Evolutionary conservation across 2,329 filamentous ascomycete species (phyloP).

Genomic region (Diaporthe helianthi): DNA sequence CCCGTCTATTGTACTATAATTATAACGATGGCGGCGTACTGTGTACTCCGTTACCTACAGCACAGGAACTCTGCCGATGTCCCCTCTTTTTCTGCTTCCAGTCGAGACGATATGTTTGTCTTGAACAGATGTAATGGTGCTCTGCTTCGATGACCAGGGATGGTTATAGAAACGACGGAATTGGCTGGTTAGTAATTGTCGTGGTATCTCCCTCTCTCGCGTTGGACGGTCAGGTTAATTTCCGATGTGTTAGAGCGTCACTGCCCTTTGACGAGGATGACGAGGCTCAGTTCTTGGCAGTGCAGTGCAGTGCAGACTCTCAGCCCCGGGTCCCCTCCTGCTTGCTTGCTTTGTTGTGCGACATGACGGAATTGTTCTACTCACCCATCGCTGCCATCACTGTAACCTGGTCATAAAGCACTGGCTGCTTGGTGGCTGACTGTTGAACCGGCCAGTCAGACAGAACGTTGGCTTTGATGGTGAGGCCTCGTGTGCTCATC

Average conservation of each 20-base stretch:
- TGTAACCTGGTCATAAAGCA: neutral
- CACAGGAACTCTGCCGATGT: neutral
- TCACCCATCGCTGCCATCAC: neutral
- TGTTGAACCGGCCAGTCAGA: conserved; percentile 4
- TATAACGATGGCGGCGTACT: conserved; percentile 17
- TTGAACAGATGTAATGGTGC: neutral
- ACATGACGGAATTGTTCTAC: conserved; percentile 14
- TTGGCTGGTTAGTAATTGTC: neutral
- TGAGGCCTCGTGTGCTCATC: neutral
- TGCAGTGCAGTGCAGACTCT: conserved; percentile 14
- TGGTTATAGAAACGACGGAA: neutral
- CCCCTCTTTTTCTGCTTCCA: conserved; percentile 15
- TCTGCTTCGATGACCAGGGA: conserved; percentile 4
- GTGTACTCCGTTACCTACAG: neutral
- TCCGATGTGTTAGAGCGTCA: neutral
- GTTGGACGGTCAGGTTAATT: conserved; percentile 3
- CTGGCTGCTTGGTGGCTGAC: conserved; percentile 20
- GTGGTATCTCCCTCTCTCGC: neutral
- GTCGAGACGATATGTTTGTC: neutral
- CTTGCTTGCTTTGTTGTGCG: neutral
- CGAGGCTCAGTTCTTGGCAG: conserved; percentile 34
- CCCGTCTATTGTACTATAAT: conserved; percentile 28
- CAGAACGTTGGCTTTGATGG: conserved; percentile 4
- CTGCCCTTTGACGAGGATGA: conserved; percentile 21
- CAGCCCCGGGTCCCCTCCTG: neutral